Evolutionary conservation across 345 rosid species (phyloP), one percentile per base, ranked within the genome.

Genomic region (Populus nigra): DNA sequence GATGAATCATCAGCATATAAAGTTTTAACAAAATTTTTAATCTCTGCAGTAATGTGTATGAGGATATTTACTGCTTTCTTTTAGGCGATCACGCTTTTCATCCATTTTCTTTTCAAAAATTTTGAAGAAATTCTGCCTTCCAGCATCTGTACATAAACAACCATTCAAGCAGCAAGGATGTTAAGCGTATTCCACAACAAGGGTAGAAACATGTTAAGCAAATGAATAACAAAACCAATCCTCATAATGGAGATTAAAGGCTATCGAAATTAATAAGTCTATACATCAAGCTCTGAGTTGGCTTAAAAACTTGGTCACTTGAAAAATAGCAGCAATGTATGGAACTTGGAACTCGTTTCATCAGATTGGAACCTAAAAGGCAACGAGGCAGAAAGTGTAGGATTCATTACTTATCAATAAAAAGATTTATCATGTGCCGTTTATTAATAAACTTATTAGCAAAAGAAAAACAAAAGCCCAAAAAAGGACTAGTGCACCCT

Each of bases 21-120:
- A 53, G 59, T 53, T 20, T 53, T 20, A 70, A 74, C 66, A 39
- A 35, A 68, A 69, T 25, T 13, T 38, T 17, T 25, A 73, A 68
- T 67, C 50, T 72, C 65, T 2, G 11, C 9, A 67, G 47, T 29
- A 73, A 61, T 9, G 61, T 17, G 69, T 39, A 39, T 49, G 50
- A 78, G 72, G 65, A 70, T 59, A 59, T 35, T 57, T 88, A 93
- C 97, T 97, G 77, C 97, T 94, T 87, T 89, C 87, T 87, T 87
- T 90, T 47, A 94, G 87, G 77, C 89, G 97, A 78, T 81, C 84
- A 76, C 72, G 89, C 88, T 88, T 94, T 82, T 91, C 97, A 74
- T 89, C 88, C 86, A 89, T 93, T 87, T 94, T 94, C 75, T 84
- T 88, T 82, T 94, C 95, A 78, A 94, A 93, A 78, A 88, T 85